Conservation (phyloP, 257 asterid species). For the Solanum paucissectum region DNA sequence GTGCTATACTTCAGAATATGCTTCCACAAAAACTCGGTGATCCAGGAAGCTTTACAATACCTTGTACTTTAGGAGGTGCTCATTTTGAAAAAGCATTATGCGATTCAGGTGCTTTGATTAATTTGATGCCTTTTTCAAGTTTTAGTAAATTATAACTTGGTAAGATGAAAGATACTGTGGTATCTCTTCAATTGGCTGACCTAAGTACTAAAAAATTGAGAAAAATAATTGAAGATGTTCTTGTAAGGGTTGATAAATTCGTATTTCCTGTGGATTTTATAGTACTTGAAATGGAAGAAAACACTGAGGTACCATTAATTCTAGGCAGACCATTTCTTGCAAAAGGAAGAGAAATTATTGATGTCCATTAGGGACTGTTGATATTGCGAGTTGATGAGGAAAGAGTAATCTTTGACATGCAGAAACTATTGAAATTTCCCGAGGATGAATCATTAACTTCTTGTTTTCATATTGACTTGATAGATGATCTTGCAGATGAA, state of each 20-base stretch:
- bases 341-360: background rate
- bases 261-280: background rate
- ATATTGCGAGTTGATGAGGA: background rate
- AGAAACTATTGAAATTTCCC: background rate
- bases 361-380: background rate
- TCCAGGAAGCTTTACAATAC: background rate
- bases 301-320: background rate
- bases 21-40: background rate
- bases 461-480: background rate
- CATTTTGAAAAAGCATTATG: background rate
- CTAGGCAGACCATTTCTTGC: background rate
- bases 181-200: background rate
- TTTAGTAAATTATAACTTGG: background rate
- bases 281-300: background rate
- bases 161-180: background rate
- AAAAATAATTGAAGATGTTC: background rate
- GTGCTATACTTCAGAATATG: background rate
- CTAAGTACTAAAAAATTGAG: background rate
- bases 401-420: background rate
- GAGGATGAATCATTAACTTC: background rate
- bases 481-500: background rate
- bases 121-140: background rate
- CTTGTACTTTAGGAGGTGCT: background rate
- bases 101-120: background rate
- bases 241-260: background rate